These are phyloP conservation scores for Leucocoprinus gongylophorus DNA, from an alignment of 1,284 basidiomycete species.

Conservation along the genomic window DNA sequence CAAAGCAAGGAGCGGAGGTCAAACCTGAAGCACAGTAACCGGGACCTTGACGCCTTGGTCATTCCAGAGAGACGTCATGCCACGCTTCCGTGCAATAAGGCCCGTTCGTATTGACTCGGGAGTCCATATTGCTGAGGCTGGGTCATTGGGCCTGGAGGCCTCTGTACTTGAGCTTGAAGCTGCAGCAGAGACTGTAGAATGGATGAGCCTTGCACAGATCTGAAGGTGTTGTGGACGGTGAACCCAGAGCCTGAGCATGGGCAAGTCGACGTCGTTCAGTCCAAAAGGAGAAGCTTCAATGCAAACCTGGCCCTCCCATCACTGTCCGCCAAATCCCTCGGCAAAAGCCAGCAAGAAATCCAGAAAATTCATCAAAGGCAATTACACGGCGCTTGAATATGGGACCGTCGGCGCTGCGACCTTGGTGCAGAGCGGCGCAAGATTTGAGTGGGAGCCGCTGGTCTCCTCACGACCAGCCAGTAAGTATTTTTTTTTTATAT, in stretches of 20 bases:
- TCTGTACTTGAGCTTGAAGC: slow-evolving; percentile 18
- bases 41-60: slow-evolving; percentile 82
- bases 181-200: slow-evolving; percentile 26
- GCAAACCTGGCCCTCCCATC: slow-evolving; percentile 58
- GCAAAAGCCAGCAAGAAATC: slow-evolving; percentile 26
- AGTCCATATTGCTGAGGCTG: slow-evolving; percentile 60
- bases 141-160: slow-evolving; percentile 18
- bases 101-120: slow-evolving; percentile 87
- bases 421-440: slow-evolving; percentile 37
- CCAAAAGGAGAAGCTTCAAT: slow-evolving; percentile 21
- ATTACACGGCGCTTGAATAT: slow-evolving; percentile 48
- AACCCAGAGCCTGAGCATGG: slow-evolving; percentile 50
- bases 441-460: slow-evolving; percentile 46
- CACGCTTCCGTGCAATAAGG: slow-evolving; percentile 92
- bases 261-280: background rate
- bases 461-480: slow-evolving; percentile 17
- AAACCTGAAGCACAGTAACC: slow-evolving; percentile 91
- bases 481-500: background rate
- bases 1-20: slow-evolving; percentile 20
- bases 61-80: slow-evolving; percentile 95
- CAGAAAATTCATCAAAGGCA: slow-evolving; percentile 18
- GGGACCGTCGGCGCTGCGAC: slow-evolving; percentile 51
- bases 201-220: slow-evolving; percentile 26
- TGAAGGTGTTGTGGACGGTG: slow-evolving; percentile 25
- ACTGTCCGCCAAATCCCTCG: slow-evolving; percentile 12